Conservation (phyloP, 2,329 filamentous ascomycete species). For the Periconia digitata region DNA sequence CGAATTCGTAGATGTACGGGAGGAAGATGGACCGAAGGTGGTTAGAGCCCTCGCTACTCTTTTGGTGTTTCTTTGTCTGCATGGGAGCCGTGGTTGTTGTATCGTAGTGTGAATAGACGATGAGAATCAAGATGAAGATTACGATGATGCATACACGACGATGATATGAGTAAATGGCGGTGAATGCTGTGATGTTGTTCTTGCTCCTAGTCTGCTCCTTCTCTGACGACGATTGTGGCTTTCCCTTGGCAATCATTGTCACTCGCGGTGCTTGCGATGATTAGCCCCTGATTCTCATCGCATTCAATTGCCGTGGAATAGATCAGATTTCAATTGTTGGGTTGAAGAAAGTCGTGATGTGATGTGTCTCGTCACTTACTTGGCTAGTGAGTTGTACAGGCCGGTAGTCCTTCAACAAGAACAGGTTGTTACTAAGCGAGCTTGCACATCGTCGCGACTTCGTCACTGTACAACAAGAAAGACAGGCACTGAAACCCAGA, state of each 20-base stretch:
- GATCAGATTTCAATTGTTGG: no score
- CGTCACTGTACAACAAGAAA: no score
- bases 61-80: conserved; percentile 12
- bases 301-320: no score
- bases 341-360: background rate
- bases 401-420: no score
- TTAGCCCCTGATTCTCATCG: no score
- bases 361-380: background rate
- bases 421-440: background rate
- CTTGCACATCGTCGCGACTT: no score
- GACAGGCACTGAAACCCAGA: no score
- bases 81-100: background rate
- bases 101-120: background rate
- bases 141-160: background rate
- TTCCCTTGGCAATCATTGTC: background rate
- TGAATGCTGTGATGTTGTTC: background rate
- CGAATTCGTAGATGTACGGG: conserved; percentile 33
- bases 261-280: background rate
- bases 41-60: no score
- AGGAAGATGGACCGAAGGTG: conserved; percentile 33
- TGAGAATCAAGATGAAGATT: conserved; percentile 5
- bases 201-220: background rate
- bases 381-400: no score
- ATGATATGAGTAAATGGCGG: background rate
- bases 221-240: background rate